Conservation (phyloP, 208 protist species). For the Leishmania martiniquensis region DNA sequence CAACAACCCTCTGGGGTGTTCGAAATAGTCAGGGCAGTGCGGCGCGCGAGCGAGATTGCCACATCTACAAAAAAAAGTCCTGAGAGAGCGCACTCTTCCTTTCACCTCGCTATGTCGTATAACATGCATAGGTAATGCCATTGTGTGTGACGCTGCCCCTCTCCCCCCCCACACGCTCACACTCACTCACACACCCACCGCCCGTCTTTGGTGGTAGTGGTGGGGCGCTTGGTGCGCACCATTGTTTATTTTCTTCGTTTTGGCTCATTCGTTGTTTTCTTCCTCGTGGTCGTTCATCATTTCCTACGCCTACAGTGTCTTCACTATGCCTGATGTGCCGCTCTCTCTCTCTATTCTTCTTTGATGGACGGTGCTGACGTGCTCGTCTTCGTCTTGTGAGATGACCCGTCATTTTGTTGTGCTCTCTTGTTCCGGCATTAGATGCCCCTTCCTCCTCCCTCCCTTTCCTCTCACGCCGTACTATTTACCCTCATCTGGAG, state of each 20-base stretch:
- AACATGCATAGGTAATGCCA: neutral
- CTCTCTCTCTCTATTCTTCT: neutral
- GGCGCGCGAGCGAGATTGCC: constrained; percentile 22
- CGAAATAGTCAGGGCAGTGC: constrained; percentile 34
- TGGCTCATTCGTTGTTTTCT: neutral
- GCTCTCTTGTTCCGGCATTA: neutral
- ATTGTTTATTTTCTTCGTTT: constrained; percentile 2
- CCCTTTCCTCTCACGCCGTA: neutral
- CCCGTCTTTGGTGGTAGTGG: neutral
- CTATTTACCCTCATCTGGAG: neutral
- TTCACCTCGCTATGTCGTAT: neutral
- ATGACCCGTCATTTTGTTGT: neutral
- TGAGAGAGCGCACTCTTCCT: neutral
- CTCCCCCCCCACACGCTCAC: too few species aligned
- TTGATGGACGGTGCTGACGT: neutral
- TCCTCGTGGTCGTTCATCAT: neutral
- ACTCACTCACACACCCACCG: too few species aligned
- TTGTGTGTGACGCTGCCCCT: neutral
- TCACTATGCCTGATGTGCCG: neutral
- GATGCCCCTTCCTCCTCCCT: neutral
- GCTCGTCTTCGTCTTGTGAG: neutral
- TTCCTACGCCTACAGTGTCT: neutral
- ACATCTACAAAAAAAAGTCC: constrained; percentile 36
- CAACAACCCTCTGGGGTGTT: constrained; percentile 39
- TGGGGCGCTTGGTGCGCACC: neutral